Evolutionary conservation across 2,329 filamentous ascomycete species (phyloP).

Genomic region (Xylaria sp.): DNA sequence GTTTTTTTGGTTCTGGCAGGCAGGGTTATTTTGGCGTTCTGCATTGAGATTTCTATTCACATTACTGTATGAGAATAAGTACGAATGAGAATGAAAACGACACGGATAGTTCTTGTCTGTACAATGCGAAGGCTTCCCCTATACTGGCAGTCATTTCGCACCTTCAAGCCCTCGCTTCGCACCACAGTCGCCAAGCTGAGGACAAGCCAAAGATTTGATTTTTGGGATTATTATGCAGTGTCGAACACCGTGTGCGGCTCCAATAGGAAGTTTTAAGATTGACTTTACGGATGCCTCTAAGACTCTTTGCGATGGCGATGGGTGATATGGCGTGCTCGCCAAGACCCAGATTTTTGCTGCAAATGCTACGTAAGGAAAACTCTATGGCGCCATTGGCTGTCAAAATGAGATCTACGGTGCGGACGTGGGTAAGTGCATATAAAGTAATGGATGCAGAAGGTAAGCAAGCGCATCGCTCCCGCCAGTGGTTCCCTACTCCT

Average conservation of each 20-base stretch:
- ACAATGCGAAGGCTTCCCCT: neutral
- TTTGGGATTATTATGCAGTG: neutral
- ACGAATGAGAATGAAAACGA: too few species aligned
- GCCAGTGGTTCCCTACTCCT: neutral
- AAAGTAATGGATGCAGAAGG: constrained; percentile 30
- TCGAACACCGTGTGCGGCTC: constrained; percentile 19
- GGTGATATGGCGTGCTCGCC: constrained; percentile 46
- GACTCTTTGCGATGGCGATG: constrained; percentile 30
- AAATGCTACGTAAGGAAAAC: constrained; percentile 38
- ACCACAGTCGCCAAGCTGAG: neutral
- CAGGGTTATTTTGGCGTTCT: neutral
- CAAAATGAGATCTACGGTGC: constrained; percentile 34
- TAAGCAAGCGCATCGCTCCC: constrained; percentile 8
- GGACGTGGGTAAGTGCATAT: constrained; percentile 25
- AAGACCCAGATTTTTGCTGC: constrained; percentile 38
- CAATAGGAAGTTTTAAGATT: constrained; percentile 16
- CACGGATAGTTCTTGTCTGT: neutral
- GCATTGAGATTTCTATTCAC: neutral
- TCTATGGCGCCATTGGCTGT: constrained; percentile 39
- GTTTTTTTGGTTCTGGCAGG: neutral
- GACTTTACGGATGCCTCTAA: constrained; percentile 1
- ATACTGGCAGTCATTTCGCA: neutral
- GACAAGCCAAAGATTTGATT: neutral
- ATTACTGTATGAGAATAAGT: neutral
- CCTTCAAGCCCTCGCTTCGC: neutral